Evolutionary conservation across 164 flowering plant genomes (phyloP), one percentile per base, ranked within the genome.

Genomic region (Chloranthus sessilifolius): DNA sequence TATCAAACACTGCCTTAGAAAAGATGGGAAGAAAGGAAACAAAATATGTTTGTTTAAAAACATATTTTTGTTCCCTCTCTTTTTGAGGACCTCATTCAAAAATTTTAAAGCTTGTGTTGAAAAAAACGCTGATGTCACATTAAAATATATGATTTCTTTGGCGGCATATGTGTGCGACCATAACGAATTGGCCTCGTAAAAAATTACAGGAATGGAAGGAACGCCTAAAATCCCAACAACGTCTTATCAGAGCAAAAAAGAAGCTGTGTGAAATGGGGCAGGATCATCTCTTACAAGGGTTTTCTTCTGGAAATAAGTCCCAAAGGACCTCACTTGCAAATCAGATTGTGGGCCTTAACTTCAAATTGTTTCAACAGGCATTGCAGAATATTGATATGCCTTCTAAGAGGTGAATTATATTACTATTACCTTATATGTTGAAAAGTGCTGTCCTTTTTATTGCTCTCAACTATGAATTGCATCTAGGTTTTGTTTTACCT

Each of bases 121-220:
- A n/a, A n/a, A n/a, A n/a, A n/a, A n/a, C n/a, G n/a, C n/a, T n/a
- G n/a, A n/a, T n/a, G n/a, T n/a, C n/a, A n/a, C n/a, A n/a, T n/a
- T n/a, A n/a, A n/a, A n/a, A n/a, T n/a, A n/a, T n/a, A n/a, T n/a
- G n/a, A n/a, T n/a, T n/a, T n/a, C n/a, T n/a, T n/a, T n/a, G n/a
- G n/a, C n/a, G n/a, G n/a, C n/a, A n/a, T n/a, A n/a, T n/a, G n/a
- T n/a, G n/a, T n/a, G n/a, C n/a, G n/a, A n/a, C n/a, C n/a, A n/a
- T n/a, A n/a, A 52, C 41, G 47, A 22, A 47, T 56, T 39, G 24
- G 38, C 50, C 11, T 17, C 9, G 39, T 24, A 46, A 50, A 58
- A 55, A 26, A 27, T 53, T 59, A 45, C 75, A 91, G 98, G 95
- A 83, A 55, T 91, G 98, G 98, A 83, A 76, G 63, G 78, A 91